A percentile compares a stretch with the other conserved stretches of the same genome.
These are phyloP conservation scores for Gloeopeniophorella convolvens DNA, from an alignment of 768 basidiomycete genomes.

Conservation along the genomic window DNA sequence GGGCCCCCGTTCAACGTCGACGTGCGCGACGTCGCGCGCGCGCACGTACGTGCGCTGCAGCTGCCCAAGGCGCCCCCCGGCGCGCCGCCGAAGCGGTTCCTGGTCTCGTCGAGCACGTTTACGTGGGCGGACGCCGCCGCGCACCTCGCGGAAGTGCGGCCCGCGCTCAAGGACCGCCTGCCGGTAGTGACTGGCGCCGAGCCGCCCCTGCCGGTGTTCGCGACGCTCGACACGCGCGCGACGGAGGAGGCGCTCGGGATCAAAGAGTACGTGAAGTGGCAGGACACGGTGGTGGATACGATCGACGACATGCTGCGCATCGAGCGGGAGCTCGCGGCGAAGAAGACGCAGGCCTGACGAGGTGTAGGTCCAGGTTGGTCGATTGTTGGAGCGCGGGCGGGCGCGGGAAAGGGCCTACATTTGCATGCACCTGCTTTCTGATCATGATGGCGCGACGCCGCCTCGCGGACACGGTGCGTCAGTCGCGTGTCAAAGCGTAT, in stretches of 20 bases:
- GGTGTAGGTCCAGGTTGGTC: too few relatives aligned
- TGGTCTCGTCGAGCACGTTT: slow-evolving; percentile 23
- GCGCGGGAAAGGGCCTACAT: too few relatives aligned
- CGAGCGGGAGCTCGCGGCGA: slow-evolving; percentile 9
- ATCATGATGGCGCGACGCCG: neutral
- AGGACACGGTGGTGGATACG: slow-evolving; percentile 15
- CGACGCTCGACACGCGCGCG: neutral
- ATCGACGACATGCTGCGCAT: slow-evolving; percentile 14
- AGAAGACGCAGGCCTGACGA: too few relatives aligned
- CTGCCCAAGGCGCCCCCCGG: neutral
- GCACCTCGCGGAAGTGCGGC: slow-evolving; percentile 21
- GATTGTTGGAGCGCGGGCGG: too few relatives aligned
- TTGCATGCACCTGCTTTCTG: too few relatives aligned
- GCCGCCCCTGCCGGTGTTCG: neutral
- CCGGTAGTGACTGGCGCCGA: slow-evolving; percentile 10
- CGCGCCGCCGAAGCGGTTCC: slow-evolving; percentile 18
- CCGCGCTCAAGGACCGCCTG: slow-evolving; percentile 24
- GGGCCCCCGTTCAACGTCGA: slow-evolving; percentile 24
- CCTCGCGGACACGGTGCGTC: slow-evolving; percentile 7
- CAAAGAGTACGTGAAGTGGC: slow-evolving; percentile 13
- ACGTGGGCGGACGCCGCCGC: slow-evolving; percentile 26
- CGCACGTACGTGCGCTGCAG: slow-evolving; percentile 27
- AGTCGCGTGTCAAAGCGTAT: slow-evolving; percentile 9
- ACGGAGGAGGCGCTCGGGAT: slow-evolving; percentile 10
- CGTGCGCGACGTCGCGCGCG: slow-evolving; percentile 30